A percentile compares a stretch with the other conserved stretches of the same genome.
phyloP scores from a whole-genome alignment of 2,329 filamentous ascomycete genomes.

The Aureobasidium sp. region DNA sequence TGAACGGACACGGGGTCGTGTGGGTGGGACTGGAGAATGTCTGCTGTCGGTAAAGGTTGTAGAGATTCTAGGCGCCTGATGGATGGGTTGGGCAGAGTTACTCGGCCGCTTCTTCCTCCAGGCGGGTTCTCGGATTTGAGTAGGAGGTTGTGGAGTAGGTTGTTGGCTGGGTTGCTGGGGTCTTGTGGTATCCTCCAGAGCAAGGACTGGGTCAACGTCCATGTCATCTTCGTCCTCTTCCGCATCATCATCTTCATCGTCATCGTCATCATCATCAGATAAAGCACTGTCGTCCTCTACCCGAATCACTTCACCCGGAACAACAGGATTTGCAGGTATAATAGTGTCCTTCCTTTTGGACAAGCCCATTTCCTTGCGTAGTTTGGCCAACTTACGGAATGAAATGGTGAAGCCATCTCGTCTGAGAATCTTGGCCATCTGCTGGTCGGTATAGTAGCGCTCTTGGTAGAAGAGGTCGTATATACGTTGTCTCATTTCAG shows the following conservation, averaged over 20 bases:
- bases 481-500: conserved; percentile 5
- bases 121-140: not conserved
- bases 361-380: conserved; percentile 1
- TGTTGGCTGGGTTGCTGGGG: not conserved
- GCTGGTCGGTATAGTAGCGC: not conserved
- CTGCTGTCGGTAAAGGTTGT: conserved; percentile 2
- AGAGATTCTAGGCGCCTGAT: not conserved
- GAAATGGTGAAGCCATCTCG: not conserved
- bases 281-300: not conserved
- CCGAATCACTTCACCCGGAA: not conserved
- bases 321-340: not conserved
- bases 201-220: not conserved
- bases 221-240: not conserved
- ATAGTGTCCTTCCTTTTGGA: conserved; percentile 1
- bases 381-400: not conserved
- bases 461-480: conserved; percentile 6
- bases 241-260: not conserved
- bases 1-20: not conserved
- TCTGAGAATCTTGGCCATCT: conserved; percentile 8
- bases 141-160: not conserved
- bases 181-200: not conserved
- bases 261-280: not conserved
- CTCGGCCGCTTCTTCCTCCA: not conserved
- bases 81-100: not conserved
- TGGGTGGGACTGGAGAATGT: not conserved